Evolutionary conservation across 805 yeast species (phyloP).

Genomic region (Soucietia sequanensis): DNA sequence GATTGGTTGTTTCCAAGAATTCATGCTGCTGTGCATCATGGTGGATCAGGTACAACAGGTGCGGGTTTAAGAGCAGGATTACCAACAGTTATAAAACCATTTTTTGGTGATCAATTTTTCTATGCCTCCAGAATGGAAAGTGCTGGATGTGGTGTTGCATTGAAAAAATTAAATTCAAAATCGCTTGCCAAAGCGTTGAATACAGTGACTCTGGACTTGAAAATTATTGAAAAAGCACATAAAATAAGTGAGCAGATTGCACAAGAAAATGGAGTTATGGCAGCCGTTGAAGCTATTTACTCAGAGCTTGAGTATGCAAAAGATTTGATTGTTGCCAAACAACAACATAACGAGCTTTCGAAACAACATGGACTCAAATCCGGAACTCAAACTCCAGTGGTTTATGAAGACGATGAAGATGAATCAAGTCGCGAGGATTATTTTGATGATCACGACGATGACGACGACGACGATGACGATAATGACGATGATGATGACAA

Average conservation of each 20-base stretch:
- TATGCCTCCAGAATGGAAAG: slow-evolving; percentile 87
- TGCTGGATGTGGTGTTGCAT: slow-evolving; percentile 75
- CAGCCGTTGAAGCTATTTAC: slow-evolving; percentile 78
- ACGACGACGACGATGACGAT: slow-evolving; percentile 10
- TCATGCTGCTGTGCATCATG: slow-evolving; percentile 96
- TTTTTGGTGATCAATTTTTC: slow-evolving; percentile 95
- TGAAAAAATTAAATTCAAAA: slow-evolving; percentile 65
- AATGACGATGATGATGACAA: slow-evolving; percentile 1
- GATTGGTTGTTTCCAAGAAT: slow-evolving; percentile 90
- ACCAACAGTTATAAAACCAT: slow-evolving; percentile 90
- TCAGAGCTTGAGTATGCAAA: slow-evolving; percentile 75
- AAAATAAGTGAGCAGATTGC: slow-evolving; percentile 60
- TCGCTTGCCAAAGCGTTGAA: slow-evolving; percentile 66
- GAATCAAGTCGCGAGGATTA: slow-evolving; percentile 6
- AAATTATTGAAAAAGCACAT: slow-evolving; percentile 67
- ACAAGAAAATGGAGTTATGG: slow-evolving; percentile 75
- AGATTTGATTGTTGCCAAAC: slow-evolving; percentile 50
- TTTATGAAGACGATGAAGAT: slow-evolving; percentile 15
- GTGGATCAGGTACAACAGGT: slow-evolving; percentile 97
- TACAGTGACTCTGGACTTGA: slow-evolving; percentile 62
- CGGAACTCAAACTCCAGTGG: slow-evolving; percentile 27
- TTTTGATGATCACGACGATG: slow-evolving; percentile 7
- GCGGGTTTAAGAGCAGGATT: slow-evolving; percentile 82
- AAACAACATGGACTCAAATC: slow-evolving; percentile 18
- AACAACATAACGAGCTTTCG: slow-evolving; percentile 28